Evolutionary conservation across 2,329 filamentous ascomycete genomes (phyloP), one percentile per base, ranked within the genome.

Genomic region (Pseudogymnoascus sp.): DNA sequence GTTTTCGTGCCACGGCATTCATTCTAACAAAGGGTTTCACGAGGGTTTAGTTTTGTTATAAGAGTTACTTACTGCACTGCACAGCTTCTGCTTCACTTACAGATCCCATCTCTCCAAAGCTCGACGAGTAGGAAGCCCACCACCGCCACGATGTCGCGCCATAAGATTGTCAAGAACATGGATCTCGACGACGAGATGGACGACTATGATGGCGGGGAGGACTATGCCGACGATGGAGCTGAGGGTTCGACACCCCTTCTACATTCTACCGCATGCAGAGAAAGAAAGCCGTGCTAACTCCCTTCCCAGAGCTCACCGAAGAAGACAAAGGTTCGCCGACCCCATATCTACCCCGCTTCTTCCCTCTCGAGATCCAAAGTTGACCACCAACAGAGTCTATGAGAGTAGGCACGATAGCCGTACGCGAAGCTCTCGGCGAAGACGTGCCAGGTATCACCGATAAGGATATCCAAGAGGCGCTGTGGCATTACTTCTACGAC

Each of bases 401-500:
- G 81, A 80, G 81, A 38, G 74, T 82, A 38, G 87, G 86, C 58
- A 90, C 87, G 0, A 77, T 80, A 38, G 80, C 86, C 65, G 88
- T 95, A 36, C 81, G 84, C 62, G 78, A 79, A 64, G 80, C 81
- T 7, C 78, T 96, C n/a, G 87, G 85, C 6, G 79, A 82, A 79
- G 36, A 76, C 73, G 61, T 70, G 25, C 66, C 64, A n/a, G 50
- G 73, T 70, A 77, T 82, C n/a, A 80, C 82, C 4, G 83, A 87
- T 63, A 77, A 79, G 37, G 88, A 96, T 70, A 93, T 97, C 64
- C 86, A 96, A 72, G 93, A 97, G 64, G 84, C 92, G 0, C 75
- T 99, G 14, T 97, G 92, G 91, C 86, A 99, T 74, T 97, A 97
- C 74, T 97, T 93, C 73, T 97, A 92, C 72, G 92, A 99, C 69